Percentiles rank a stretch among this genome's conserved stretches.
Evolutionary conservation across 768 basidiomycete species (phyloP).

Genomic region (Trametes coccinea): DNA sequence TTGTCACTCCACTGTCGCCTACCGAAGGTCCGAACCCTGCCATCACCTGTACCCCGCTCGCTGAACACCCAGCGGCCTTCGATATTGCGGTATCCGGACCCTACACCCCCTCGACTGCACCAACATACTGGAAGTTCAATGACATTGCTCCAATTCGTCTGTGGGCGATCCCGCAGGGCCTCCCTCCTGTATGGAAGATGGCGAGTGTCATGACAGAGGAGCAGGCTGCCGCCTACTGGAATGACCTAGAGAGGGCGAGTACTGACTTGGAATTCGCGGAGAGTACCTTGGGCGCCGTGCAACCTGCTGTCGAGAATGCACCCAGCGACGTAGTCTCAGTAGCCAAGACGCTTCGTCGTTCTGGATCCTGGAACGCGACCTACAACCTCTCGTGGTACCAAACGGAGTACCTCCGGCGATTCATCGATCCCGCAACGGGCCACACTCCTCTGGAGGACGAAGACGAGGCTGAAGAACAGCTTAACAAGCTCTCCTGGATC

Average conservation of each 20-base stretch:
- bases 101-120: constrained; percentile 50
- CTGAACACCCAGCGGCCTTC: constrained; percentile 48
- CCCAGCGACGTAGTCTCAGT: constrained; percentile 30
- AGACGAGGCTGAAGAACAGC: constrained; percentile 39
- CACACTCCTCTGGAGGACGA: constrained; percentile 51
- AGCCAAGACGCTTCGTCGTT: constrained; percentile 56
- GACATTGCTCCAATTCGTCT: constrained; percentile 55
- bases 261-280: constrained; percentile 36
- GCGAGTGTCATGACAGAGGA: constrained; percentile 41
- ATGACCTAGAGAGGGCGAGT: constrained; percentile 50
- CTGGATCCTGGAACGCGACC: constrained; percentile 56
- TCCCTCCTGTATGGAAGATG: constrained; percentile 57
- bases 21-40: constrained; percentile 43
- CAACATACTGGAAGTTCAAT: constrained; percentile 66
- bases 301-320: neutral
- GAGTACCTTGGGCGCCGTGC: constrained; percentile 3
- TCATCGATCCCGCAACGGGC: constrained; percentile 43
- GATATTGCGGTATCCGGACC: constrained; percentile 44
- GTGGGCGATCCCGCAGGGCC: constrained; percentile 54
- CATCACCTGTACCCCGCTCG: constrained; percentile 46
- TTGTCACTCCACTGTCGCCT: constrained; percentile 58
- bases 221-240: constrained; percentile 58
- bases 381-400: constrained; percentile 73
- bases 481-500: constrained; percentile 53
- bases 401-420: constrained; percentile 59